phyloP scores from a whole-genome alignment of 441 rosid genomes.

The Pelargonium exstipulatum region DNA sequence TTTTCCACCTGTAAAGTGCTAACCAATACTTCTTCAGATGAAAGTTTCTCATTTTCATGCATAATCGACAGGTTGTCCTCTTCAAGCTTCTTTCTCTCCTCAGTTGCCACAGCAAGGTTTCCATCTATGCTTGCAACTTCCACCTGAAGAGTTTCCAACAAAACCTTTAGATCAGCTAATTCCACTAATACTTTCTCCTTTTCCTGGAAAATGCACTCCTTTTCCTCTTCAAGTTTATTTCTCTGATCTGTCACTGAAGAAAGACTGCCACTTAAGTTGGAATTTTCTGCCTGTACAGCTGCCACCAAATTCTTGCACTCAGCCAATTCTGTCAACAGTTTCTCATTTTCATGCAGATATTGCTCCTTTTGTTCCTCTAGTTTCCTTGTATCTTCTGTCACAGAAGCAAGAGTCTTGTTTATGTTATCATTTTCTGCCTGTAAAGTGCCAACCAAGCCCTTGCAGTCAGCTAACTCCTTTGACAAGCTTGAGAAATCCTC shows the following conservation, averaged over 20 bases:
- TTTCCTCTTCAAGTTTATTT: slow-evolving; percentile 56
- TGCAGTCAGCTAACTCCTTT: slow-evolving; percentile 45
- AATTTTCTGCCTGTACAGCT: slow-evolving; percentile 50
- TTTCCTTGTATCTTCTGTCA: slow-evolving; percentile 45
- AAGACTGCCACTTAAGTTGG: slow-evolving; percentile 39
- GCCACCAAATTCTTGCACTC: slow-evolving; percentile 46
- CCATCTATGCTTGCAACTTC: slow-evolving; percentile 42
- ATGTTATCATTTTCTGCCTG: slow-evolving; percentile 53
- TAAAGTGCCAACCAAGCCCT: slow-evolving; percentile 37
- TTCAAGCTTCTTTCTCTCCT: slow-evolving; percentile 45
- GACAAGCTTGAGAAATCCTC: slow-evolving; percentile 35
- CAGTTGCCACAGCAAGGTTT: slow-evolving; percentile 35
- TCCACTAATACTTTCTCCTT: slow-evolving; percentile 34
- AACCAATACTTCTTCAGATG: slow-evolving; percentile 35
- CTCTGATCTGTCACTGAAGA: slow-evolving; percentile 36
- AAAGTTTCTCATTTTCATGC: slow-evolving; percentile 50
- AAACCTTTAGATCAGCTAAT: slow-evolving; percentile 37
- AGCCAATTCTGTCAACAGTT: slow-evolving; percentile 49
- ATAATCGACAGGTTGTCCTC: slow-evolving; percentile 41
- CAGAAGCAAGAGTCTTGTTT: slow-evolving; percentile 36
- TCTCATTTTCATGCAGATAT: slow-evolving; percentile 45
- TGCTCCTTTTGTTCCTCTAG: slow-evolving; percentile 44
- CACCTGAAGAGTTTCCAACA: slow-evolving; percentile 34
- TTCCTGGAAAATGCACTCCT: slow-evolving; percentile 38
- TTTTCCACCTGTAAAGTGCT: slow-evolving; percentile 33